A percentile compares a stretch with the other conserved stretches of the same genome.
phyloP scores from a whole-genome alignment of 192 early-diverging fungal genomes.

The Thamnidium elegans region DNA sequence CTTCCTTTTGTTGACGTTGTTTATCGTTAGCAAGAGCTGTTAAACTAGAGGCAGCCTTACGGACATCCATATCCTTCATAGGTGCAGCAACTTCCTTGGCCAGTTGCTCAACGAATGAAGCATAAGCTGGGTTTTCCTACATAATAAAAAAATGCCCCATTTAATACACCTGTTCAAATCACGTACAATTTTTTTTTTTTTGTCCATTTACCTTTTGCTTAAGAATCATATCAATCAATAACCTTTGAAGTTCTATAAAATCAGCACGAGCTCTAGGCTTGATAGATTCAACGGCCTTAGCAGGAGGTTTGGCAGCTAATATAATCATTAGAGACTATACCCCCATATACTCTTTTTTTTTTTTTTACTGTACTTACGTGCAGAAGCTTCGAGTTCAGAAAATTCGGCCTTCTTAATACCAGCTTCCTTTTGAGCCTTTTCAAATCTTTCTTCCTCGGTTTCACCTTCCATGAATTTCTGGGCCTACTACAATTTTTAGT shows the following conservation, averaged over 20 bases:
- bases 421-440: constrained; percentile 53
- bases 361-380: constrained; percentile 16
- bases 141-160: not conserved
- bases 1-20: constrained; percentile 58
- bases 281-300: constrained; percentile 25
- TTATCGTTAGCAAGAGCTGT: constrained; percentile 74
- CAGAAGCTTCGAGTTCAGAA: constrained; percentile 54
- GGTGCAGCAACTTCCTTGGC: constrained; percentile 58
- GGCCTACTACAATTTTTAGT: not conserved
- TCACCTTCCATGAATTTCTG: constrained; percentile 35
- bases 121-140: constrained; percentile 36
- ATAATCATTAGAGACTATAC: not conserved
- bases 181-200: not conserved
- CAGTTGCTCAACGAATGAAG: constrained; percentile 59
- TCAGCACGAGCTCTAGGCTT: constrained; percentile 67
- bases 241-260: constrained; percentile 59
- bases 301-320: not conserved
- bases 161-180: not conserved
- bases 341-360: not conserved
- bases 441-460: constrained; percentile 52
- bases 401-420: constrained; percentile 65
- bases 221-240: constrained; percentile 55
- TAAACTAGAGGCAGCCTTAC: constrained; percentile 60
- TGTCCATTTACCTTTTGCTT: constrained; percentile 50
- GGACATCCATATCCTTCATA: constrained; percentile 62